Conservation (phyloP, 257 asterid species). For the Nicotiana knightiana region DNA sequence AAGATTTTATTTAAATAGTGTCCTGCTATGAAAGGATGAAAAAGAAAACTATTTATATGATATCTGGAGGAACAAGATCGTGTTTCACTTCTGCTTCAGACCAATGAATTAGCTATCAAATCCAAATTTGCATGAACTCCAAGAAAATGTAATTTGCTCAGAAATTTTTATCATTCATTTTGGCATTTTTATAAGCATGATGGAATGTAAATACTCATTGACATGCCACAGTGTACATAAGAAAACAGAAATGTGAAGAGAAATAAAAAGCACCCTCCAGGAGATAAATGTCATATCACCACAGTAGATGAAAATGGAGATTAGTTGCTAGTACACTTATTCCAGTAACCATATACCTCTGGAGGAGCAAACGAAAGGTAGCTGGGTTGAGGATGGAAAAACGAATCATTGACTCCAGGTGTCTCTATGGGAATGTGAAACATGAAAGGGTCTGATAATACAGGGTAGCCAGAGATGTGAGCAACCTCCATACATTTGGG, state of each 20-base stretch:
- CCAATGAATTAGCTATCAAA: neutral
- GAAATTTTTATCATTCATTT: neutral
- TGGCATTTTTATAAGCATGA: neutral
- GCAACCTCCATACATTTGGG: conserved; percentile 46
- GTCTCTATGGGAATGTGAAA: conserved; percentile 42
- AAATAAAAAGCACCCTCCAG: neutral
- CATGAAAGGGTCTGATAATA: conserved; percentile 48
- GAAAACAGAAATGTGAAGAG: neutral
- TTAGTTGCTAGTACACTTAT: neutral
- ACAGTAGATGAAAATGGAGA: neutral
- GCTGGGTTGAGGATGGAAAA: conserved; percentile 32
- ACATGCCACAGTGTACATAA: neutral
- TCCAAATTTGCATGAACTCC: neutral
- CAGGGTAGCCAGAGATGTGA: conserved; percentile 64
- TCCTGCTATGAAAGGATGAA: neutral
- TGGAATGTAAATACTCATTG: neutral
- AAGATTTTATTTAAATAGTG: neutral
- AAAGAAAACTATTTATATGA: neutral
- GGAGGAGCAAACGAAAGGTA: conserved; percentile 91
- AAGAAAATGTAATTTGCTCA: neutral
- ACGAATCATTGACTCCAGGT: conserved; percentile 44
- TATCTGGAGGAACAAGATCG: neutral
- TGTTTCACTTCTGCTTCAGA: neutral
- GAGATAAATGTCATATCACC: neutral
- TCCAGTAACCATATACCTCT: conserved; percentile 45